Evolutionary conservation across 805 yeast species (phyloP).

Genomic region (Zygotorulaspora chibaensis): DNA sequence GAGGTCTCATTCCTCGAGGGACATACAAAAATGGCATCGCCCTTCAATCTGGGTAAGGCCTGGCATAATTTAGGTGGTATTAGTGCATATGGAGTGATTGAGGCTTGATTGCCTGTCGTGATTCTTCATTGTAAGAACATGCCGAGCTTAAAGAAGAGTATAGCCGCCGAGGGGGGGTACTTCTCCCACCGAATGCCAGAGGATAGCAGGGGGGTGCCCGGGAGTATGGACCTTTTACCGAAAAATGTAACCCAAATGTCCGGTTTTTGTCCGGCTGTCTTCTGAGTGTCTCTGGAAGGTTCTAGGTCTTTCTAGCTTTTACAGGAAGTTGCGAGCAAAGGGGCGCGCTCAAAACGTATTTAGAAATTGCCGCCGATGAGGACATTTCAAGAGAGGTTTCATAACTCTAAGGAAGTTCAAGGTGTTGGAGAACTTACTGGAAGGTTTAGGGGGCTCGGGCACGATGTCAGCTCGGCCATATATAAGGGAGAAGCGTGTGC

Average conservation of each 20-base stretch:
- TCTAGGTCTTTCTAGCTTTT: slow-evolving; percentile 5
- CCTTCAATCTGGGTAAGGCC: too few species aligned
- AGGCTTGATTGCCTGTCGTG: not conserved
- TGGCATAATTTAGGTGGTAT: too few species aligned
- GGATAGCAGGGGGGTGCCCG: too few species aligned
- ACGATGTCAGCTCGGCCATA: not conserved
- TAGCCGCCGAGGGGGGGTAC: too few species aligned
- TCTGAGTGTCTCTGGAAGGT: not conserved
- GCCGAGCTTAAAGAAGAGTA: too few species aligned
- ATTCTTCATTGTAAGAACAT: too few species aligned
- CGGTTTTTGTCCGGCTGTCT: not conserved
- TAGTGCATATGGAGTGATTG: too few species aligned
- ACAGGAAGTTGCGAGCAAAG: not conserved
- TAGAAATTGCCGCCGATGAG: slow-evolving; percentile 1
- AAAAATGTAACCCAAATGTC: too few species aligned
- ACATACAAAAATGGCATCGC: too few species aligned
- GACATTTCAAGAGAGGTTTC: slow-evolving; percentile 2
- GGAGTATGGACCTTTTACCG: too few species aligned
- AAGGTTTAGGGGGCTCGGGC: not conserved
- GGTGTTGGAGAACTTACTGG: slow-evolving; percentile 1
- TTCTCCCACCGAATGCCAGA: too few species aligned
- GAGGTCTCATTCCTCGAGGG: too few species aligned
- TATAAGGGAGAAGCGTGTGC: slow-evolving; percentile 6
- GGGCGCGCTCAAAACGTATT: not conserved
- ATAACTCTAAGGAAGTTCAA: slow-evolving; percentile 1